These are phyloP conservation scores for Colletotrichum neosansevieriae DNA, from an alignment of 2,329 filamentous ascomycete species.

Conservation along the genomic window DNA sequence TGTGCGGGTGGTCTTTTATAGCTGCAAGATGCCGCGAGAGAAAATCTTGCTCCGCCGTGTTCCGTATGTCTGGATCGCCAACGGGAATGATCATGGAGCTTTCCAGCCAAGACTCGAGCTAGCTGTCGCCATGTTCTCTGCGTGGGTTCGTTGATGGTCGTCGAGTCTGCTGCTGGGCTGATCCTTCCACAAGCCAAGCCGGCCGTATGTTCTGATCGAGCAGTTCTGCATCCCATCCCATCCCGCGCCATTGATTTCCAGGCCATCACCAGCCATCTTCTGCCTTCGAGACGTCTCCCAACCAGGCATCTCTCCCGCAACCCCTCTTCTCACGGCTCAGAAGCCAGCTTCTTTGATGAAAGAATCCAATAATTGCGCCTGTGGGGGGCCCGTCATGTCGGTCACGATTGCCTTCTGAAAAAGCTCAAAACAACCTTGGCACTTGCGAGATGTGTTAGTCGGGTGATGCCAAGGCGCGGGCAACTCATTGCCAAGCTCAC, in stretches of 20 bases:
- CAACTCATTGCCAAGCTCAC: conserved; percentile 36
- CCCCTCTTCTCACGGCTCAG: conserved; percentile 6
- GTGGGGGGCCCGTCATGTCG: conserved; percentile 18
- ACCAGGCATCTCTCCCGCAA: neutral
- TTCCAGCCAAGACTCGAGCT: conserved; percentile 26
- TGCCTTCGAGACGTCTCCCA: neutral
- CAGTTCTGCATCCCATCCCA: neutral
- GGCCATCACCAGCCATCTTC: conserved; percentile 7
- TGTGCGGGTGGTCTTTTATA: conserved; percentile 31
- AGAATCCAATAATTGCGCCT: neutral
- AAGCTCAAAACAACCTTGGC: conserved; percentile 2
- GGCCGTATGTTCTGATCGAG: conserved; percentile 15
- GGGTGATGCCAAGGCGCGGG: conserved; percentile 35
- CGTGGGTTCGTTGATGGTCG: conserved; percentile 17
- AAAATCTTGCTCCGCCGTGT: conserved; percentile 2
- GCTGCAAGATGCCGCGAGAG: conserved; percentile 17
- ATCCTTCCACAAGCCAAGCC: conserved; percentile 15
- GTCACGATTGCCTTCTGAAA: conserved; percentile 21
- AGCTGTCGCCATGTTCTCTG: neutral
- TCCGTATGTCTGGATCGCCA: neutral
- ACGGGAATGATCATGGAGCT: neutral
- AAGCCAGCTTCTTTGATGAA: conserved; percentile 29
- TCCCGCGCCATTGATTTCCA: neutral
- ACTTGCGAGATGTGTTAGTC: conserved; percentile 30
- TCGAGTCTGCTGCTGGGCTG: conserved; percentile 2